These are phyloP conservation scores for Leishmania tarentolae DNA, from an alignment of 208 protist genomes.

Conservation along the genomic window DNA sequence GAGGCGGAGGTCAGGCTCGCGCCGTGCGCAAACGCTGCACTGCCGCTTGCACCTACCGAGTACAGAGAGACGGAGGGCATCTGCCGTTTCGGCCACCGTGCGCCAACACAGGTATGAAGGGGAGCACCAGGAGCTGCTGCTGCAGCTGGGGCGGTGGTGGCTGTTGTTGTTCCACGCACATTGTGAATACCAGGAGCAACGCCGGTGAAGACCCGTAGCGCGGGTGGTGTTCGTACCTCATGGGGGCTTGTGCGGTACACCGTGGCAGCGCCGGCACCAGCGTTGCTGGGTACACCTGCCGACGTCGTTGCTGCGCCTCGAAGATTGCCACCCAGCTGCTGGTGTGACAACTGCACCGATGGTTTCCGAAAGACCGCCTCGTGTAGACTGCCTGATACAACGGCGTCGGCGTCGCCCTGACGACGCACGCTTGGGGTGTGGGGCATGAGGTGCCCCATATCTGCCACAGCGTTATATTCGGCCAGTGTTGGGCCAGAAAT, in stretches of 20 bases:
- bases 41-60: neutral
- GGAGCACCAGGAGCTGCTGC: neutral
- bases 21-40: neutral
- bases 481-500: neutral
- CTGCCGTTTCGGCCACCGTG: conserved; percentile 5
- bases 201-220: conserved; percentile 23
- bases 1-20: neutral
- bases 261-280: neutral
- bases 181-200: neutral
- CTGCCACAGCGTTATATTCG: neutral
- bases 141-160: neutral
- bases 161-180: neutral
- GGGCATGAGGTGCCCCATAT: conserved; percentile 14
- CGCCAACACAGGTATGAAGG: neutral
- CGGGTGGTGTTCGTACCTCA: conserved; percentile 27
- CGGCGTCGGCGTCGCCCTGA: neutral
- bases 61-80: conserved; percentile 23
- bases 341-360: conserved; percentile 15
- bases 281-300: neutral
- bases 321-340: neutral
- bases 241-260: conserved; percentile 21
- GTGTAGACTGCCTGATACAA: neutral
- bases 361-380: conserved; percentile 8
- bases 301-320: neutral
- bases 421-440: conserved; percentile 26